These are phyloP conservation scores for Musa beccarii DNA, from an alignment of 176 grass and related monocot species.

Conservation along the genomic window DNA sequence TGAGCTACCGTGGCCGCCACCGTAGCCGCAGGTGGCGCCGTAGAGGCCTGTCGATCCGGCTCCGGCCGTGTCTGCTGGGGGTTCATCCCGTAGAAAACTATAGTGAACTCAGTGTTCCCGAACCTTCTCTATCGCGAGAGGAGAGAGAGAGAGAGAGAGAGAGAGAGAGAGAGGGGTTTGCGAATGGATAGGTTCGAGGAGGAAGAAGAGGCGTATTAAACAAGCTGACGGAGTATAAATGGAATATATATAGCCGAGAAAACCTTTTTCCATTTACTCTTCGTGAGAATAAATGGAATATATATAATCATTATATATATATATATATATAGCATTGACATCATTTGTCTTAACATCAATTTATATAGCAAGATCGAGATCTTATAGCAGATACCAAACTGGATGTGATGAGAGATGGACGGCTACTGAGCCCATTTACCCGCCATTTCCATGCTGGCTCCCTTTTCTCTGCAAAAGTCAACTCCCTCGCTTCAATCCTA, in stretches of 20 bases:
- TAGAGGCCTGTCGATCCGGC: neutral
- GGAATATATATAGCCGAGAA: too few species aligned
- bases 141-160: neutral
- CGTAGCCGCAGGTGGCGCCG: neutral
- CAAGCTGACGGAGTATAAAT: neutral
- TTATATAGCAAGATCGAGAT: neutral
- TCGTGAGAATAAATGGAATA: too few species aligned
- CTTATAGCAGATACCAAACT: neutral
- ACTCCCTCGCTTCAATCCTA: slow-evolving; percentile 29
- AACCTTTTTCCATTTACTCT: too few species aligned
- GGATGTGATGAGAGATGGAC: neutral
- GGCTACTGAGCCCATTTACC: neutral
- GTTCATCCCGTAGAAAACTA: neutral
- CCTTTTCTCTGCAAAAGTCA: neutral
- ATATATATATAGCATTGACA: too few species aligned
- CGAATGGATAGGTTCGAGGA: too few species aligned
- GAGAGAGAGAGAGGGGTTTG: neutral
- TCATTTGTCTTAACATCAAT: neutral
- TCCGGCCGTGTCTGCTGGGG: neutral
- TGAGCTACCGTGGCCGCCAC: neutral
- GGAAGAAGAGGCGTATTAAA: neutral
- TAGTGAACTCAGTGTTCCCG: too few species aligned
- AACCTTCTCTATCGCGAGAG: too few species aligned
- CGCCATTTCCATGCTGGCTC: neutral
- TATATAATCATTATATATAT: too few species aligned